Conservation (phyloP, 176 grass and related monocot species). For the Chloris gayana region DNA sequence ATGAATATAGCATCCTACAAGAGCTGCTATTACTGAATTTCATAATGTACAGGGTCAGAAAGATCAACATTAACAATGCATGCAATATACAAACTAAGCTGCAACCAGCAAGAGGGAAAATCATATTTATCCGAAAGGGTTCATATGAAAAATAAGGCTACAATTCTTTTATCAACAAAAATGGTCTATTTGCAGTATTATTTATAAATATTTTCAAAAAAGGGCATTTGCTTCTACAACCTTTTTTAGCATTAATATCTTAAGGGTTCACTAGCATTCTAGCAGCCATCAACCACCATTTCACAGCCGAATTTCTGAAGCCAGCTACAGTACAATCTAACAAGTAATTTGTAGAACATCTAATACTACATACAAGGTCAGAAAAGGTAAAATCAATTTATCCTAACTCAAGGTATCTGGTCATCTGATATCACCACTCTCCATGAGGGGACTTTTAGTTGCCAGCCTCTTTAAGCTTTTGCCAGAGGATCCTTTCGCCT, state of each 20-base stretch:
- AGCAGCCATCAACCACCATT: slow-evolving; percentile 25
- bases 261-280: slow-evolving; percentile 32
- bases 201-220: slow-evolving; percentile 15
- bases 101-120: background rate
- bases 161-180: slow-evolving; percentile 14
- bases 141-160: slow-evolving; percentile 6
- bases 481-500: slow-evolving; percentile 45
- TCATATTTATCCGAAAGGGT: background rate
- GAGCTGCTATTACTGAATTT: background rate
- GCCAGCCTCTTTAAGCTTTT: slow-evolving; percentile 67
- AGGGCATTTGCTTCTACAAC: no score
- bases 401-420: slow-evolving; percentile 22
- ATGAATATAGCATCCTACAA: slow-evolving; percentile 15
- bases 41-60: background rate
- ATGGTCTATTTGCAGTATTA: background rate
- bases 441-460: slow-evolving; percentile 55
- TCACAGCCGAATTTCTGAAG: slow-evolving; percentile 1
- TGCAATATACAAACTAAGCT: slow-evolving; percentile 20
- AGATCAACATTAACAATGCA: background rate
- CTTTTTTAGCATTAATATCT: slow-evolving; percentile 23
- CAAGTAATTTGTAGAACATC: background rate
- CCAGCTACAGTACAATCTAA: slow-evolving; percentile 35
- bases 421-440: slow-evolving; percentile 66
- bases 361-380: slow-evolving; percentile 42
- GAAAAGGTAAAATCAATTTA: slow-evolving; percentile 27